Conservation (phyloP, 2,329 filamentous ascomycete species). For the Talaromyces sp. region DNA sequence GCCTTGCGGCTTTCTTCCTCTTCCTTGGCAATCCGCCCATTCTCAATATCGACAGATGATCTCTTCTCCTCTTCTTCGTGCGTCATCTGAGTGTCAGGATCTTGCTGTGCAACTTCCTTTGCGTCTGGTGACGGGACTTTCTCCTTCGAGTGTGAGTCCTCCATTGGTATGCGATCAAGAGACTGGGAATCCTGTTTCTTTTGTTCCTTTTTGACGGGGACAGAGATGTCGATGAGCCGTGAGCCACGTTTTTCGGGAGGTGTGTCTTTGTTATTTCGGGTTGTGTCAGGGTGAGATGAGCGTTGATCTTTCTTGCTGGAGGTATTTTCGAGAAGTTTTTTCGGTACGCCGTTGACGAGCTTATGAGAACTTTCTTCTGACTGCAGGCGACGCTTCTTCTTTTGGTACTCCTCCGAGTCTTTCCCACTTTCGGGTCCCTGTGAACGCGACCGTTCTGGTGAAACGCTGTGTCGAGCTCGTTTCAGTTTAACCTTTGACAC, state of each 20-base stretch:
- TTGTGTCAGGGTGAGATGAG: conserved; percentile 16
- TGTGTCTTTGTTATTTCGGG: conserved; percentile 12
- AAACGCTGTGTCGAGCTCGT: conserved; percentile 36
- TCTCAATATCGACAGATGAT: conserved; percentile 20
- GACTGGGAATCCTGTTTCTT: conserved; percentile 22
- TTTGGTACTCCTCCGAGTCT: conserved; percentile 28
- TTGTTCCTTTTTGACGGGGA: conserved; percentile 27
- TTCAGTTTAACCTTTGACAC: conserved; percentile 26
- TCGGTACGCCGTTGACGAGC: conserved; percentile 24
- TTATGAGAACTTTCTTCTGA: conserved; percentile 33
- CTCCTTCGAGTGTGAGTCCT: conserved; percentile 18
- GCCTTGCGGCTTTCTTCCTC: conserved; percentile 20
- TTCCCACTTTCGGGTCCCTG: conserved; percentile 27
- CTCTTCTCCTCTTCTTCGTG: conserved; percentile 18
- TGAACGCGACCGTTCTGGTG: conserved; percentile 35
- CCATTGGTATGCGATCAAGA: conserved; percentile 26
- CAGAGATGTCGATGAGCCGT: conserved; percentile 16
- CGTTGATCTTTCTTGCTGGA: conserved; percentile 10
- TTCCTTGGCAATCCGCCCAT: conserved; percentile 29
- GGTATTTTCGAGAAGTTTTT: conserved; percentile 19
- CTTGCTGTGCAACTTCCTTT: conserved; percentile 16
- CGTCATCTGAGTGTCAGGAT: neutral
- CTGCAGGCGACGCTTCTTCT: conserved; percentile 39
- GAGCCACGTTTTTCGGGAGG: conserved; percentile 9
- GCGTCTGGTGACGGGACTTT: conserved; percentile 12